These are phyloP conservation scores for Ulmus americana DNA, from an alignment of 331 rosid species.

Conservation along the genomic window DNA sequence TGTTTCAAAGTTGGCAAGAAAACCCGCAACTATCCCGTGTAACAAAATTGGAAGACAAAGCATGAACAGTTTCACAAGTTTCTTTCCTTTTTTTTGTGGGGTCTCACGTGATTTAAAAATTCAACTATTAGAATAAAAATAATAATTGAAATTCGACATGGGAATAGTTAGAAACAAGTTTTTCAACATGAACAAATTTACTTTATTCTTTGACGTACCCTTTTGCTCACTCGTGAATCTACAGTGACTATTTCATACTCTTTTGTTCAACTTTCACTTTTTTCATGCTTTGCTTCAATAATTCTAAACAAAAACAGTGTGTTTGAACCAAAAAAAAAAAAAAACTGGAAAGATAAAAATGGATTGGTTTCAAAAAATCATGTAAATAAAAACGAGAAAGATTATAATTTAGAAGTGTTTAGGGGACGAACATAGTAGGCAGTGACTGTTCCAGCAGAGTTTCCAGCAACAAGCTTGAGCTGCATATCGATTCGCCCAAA, in stretches of 20 bases:
- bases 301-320: background rate
- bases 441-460: conserved; percentile 84
- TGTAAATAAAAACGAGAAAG: no score
- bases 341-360: background rate
- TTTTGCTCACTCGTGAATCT: conserved; percentile 4
- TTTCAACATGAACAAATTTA: background rate
- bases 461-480: conserved; percentile 84
- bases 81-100: conserved; percentile 3
- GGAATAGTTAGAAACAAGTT: background rate
- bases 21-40: background rate
- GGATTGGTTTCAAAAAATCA: no score
- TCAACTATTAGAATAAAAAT: background rate
- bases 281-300: conserved; percentile 13
- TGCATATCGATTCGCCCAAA: conserved; percentile 91
- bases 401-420: no score
- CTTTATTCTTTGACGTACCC: background rate
- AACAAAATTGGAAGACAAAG: background rate
- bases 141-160: background rate
- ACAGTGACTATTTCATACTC: background rate
- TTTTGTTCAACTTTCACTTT: conserved; percentile 1
- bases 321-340: conserved; percentile 16
- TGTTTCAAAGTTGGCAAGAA: background rate
- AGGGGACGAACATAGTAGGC: conserved; percentile 58
- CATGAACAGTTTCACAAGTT: background rate
- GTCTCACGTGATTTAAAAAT: background rate